phyloP scores from a whole-genome alignment of 805 yeast genomes.

The Wickerhamomyces xylosicus region DNA sequence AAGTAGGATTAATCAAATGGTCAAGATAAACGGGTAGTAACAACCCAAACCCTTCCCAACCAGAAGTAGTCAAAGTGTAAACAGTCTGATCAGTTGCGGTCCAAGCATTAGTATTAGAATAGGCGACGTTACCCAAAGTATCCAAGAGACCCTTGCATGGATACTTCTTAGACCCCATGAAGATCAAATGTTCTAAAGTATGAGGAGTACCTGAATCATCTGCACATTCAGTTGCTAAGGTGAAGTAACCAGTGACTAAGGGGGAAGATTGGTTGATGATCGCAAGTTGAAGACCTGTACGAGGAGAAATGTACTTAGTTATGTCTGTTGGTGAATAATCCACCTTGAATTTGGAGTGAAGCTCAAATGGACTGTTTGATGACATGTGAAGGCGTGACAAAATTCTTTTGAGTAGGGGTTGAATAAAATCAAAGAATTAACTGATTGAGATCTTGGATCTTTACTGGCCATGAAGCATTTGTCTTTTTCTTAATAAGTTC shows the following conservation, averaged over 20 bases:
- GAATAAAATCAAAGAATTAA: too few relatives aligned
- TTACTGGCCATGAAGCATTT: too few relatives aligned
- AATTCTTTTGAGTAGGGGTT: too few relatives aligned
- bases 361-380: too few relatives aligned
- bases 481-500: too few relatives aligned
- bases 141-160: constrained; percentile 92
- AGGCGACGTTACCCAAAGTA: constrained; percentile 72
- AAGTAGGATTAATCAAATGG: constrained; percentile 74
- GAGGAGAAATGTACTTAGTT: constrained; percentile 65
- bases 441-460: too few relatives aligned
- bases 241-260: constrained; percentile 85
- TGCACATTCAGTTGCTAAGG: constrained; percentile 86
- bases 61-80: constrained; percentile 84
- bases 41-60: constrained; percentile 88
- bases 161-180: constrained; percentile 84
- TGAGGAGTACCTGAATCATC: constrained; percentile 93
- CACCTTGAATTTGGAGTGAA: constrained; percentile 44
- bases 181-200: constrained; percentile 86
- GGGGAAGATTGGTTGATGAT: constrained; percentile 77
- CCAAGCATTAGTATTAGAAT: constrained; percentile 92
- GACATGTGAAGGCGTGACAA: too few relatives aligned
- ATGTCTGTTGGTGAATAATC: constrained; percentile 66
- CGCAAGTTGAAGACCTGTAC: constrained; percentile 78
- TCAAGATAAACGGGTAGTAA: constrained; percentile 85
- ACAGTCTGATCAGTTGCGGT: constrained; percentile 94